phyloP scores from a whole-genome alignment of 805 yeast genomes.

The Starmerella gropengiesseri region DNA sequence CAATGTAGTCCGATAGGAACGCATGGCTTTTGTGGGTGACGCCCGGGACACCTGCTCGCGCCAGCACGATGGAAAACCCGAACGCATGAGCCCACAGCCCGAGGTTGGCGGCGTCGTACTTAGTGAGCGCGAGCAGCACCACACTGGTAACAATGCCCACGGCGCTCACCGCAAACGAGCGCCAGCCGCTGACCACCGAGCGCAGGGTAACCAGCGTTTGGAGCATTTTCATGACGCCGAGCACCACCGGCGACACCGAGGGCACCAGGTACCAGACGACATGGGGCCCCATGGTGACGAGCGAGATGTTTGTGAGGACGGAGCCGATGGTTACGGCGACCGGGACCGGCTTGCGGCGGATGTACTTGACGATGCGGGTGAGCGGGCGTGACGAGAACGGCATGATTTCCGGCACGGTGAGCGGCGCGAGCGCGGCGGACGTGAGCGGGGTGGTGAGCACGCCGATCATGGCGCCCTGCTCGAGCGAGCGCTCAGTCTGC shows the following conservation, averaged over 20 bases:
- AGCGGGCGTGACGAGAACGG: conserved; percentile 14
- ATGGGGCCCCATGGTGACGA: conserved; percentile 22
- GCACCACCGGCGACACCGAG: conserved; percentile 9
- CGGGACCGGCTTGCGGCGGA: conserved; percentile 21
- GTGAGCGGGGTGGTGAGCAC: conserved; percentile 16
- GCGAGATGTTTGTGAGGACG: conserved; percentile 17
- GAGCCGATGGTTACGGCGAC: conserved; percentile 21
- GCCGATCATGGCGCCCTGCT: conserved; percentile 14
- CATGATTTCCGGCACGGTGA: not conserved
- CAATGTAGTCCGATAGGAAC: conserved; percentile 18
- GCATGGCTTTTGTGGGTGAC: conserved; percentile 12
- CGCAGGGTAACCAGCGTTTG: conserved; percentile 18
- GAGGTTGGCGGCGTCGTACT: too few species aligned
- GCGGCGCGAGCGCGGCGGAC: not conserved
- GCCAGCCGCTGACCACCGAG: conserved; percentile 8
- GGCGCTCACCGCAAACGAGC: conserved; percentile 5
- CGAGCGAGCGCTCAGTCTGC: conserved; percentile 4
- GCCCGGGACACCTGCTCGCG: conserved; percentile 19
- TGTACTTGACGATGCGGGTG: conserved; percentile 16
- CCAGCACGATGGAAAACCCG: conserved; percentile 14
- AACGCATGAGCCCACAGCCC: conserved; percentile 6
- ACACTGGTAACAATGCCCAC: conserved; percentile 7
- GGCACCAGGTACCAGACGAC: conserved; percentile 19
- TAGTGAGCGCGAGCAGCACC: not conserved
- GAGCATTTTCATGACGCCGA: conserved; percentile 17